Evolutionary conservation across 192 early-diverging fungal genomes (phyloP).

Genomic region (Linnemannia zychae): DNA sequence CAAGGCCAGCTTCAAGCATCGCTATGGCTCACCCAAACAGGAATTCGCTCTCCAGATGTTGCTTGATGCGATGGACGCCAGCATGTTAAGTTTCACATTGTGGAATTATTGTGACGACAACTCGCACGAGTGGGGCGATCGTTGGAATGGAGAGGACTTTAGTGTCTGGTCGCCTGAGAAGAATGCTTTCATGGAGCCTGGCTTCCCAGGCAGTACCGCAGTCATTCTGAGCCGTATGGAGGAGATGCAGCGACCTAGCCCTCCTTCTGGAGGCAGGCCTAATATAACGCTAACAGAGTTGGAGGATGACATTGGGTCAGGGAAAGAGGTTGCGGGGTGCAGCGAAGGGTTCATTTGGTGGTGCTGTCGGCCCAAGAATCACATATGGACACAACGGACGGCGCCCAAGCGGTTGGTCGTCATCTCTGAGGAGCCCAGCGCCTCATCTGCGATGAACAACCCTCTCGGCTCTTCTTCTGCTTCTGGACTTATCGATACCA

Average conservation of each 20-base stretch:
- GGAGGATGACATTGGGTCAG: background rate
- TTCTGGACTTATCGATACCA: background rate
- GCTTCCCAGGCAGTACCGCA: background rate
- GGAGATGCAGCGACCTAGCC: background rate
- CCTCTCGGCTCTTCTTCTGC: background rate
- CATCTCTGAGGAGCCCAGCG: slow-evolving; percentile 21
- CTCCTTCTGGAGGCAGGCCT: background rate
- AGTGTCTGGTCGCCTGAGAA: slow-evolving; percentile 56
- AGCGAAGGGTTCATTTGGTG: slow-evolving; percentile 43
- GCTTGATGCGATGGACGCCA: slow-evolving; percentile 62
- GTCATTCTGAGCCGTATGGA: background rate
- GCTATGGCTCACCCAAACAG: slow-evolving; percentile 54
- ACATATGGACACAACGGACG: slow-evolving; percentile 42
- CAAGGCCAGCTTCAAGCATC: slow-evolving; percentile 38
- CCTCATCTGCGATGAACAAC: background rate
- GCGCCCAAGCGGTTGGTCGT: slow-evolving; percentile 32
- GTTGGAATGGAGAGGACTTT: slow-evolving; percentile 70
- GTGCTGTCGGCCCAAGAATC: slow-evolving; percentile 31
- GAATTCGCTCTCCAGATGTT: slow-evolving; percentile 61
- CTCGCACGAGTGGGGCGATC: slow-evolving; percentile 62
- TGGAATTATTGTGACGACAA: slow-evolving; percentile 71
- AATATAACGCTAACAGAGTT: slow-evolving; percentile 16
- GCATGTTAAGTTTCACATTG: slow-evolving; percentile 61
- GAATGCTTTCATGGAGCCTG: slow-evolving; percentile 15
- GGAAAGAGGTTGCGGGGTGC: slow-evolving; percentile 28